Evolutionary conservation across 352 stramenopile genomes (phyloP).

Genomic region (Discostella stelligera): DNA sequence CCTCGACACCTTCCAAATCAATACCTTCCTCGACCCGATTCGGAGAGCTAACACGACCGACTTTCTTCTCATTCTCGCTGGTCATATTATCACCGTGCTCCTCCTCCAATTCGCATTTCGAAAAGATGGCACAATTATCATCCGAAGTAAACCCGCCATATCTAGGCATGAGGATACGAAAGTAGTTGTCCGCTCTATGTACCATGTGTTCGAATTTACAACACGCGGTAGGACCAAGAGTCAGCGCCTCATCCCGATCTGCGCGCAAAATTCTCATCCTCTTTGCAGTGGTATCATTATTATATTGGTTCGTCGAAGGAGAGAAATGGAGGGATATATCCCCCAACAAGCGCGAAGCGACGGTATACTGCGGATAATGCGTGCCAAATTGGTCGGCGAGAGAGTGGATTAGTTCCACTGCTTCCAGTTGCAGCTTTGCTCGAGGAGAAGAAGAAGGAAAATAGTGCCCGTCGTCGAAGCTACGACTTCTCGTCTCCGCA

Average conservation of each 20-base stretch:
- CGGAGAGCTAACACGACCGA: no score
- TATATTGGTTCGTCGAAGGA: slow-evolving; percentile 3
- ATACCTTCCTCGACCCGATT: no score
- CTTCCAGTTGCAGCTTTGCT: slow-evolving; percentile 26
- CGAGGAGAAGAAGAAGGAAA: background rate
- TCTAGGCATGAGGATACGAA: slow-evolving; percentile 37
- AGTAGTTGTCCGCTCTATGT: slow-evolving; percentile 28
- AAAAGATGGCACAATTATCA: no score
- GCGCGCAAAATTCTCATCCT: slow-evolving; percentile 15
- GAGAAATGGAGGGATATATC: slow-evolving; percentile 15
- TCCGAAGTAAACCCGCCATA: slow-evolving; percentile 31
- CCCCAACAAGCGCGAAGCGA: slow-evolving; percentile 37
- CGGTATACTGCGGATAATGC: slow-evolving; percentile 35
- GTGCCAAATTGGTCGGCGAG: slow-evolving; percentile 25
- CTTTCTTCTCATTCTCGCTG: no score
- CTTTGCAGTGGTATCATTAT: background rate
- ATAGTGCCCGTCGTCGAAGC: background rate
- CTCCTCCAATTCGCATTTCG: no score
- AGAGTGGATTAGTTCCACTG: slow-evolving; percentile 33
- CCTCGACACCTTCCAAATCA: no score
- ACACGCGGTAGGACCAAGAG: slow-evolving; percentile 19
- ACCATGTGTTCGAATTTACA: slow-evolving; percentile 23
- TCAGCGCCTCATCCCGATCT: slow-evolving; percentile 24
- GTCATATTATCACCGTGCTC: no score
- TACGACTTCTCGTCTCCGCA: no score